Evolutionary conservation across 2,329 filamentous ascomycete species (phyloP).

Genomic region (Macroventuria anomochaeta): DNA sequence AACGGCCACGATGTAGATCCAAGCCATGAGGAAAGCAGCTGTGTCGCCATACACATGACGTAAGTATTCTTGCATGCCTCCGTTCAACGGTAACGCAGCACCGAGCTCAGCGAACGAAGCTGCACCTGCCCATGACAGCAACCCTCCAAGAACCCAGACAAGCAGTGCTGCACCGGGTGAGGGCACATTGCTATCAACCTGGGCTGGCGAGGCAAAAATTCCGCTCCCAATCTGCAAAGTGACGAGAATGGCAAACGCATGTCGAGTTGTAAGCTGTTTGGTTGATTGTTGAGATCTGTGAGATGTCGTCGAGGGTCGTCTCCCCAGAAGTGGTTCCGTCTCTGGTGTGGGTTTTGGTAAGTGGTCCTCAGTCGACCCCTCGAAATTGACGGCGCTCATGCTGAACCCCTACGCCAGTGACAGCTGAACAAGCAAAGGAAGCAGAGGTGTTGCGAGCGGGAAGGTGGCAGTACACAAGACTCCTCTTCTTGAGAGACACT

Average conservation of each 20-base stretch:
- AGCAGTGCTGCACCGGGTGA: constrained; percentile 65
- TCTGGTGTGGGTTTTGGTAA: constrained; percentile 28
- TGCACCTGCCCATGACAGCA: constrained; percentile 70
- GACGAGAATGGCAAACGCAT: constrained; percentile 64
- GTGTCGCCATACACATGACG: constrained; percentile 67
- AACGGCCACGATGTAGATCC: constrained; percentile 70
- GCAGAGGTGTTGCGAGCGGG: background rate
- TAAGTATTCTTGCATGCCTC: constrained; percentile 69
- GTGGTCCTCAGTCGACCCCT: constrained; percentile 16
- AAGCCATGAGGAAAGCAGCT: constrained; percentile 68
- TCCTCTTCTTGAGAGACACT: background rate
- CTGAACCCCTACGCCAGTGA: background rate
- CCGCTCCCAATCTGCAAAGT: constrained; percentile 70
- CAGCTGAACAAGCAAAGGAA: background rate
- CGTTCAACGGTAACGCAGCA: constrained; percentile 68
- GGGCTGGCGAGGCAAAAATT: constrained; percentile 69
- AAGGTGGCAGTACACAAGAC: background rate
- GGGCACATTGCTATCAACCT: constrained; percentile 68
- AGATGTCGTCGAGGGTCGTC: constrained; percentile 24
- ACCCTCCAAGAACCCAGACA: constrained; percentile 67
- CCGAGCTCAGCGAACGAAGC: constrained; percentile 68
- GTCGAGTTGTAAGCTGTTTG: constrained; percentile 46
- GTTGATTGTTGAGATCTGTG: constrained; percentile 15
- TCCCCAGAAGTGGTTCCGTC: constrained; percentile 36
- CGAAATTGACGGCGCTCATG: constrained; percentile 10